Conservation (phyloP, 352 stramenopile species). For the Phytophthora agathidicida region DNA sequence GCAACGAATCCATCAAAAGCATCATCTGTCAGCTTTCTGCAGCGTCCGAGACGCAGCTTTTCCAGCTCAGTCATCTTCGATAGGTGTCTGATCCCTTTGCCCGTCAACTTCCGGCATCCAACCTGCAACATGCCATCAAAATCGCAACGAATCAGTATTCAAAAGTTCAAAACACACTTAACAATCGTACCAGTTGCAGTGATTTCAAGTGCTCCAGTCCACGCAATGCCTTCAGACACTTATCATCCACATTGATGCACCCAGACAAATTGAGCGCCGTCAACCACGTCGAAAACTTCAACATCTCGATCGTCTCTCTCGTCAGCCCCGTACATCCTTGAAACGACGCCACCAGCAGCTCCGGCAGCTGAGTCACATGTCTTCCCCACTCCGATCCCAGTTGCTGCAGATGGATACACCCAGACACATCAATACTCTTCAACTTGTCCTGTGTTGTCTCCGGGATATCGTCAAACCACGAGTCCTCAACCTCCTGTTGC, state of each 20-base stretch:
- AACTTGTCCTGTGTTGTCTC: slow-evolving; percentile 50
- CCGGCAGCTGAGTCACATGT: slow-evolving; percentile 41
- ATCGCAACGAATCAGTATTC: background rate
- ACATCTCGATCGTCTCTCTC: slow-evolving; percentile 50
- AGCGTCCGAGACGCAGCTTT: slow-evolving; percentile 62
- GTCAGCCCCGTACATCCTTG: slow-evolving; percentile 50
- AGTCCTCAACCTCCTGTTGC: slow-evolving; percentile 55
- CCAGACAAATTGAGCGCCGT: slow-evolving; percentile 62
- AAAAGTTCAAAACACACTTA: background rate
- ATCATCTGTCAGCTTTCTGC: slow-evolving; percentile 54
- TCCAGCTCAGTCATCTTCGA: slow-evolving; percentile 49
- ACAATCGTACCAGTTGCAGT: slow-evolving; percentile 58
- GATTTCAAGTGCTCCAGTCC: slow-evolving; percentile 42
- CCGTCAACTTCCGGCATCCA: slow-evolving; percentile 58
- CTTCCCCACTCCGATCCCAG: slow-evolving; percentile 45
- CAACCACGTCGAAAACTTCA: slow-evolving; percentile 66
- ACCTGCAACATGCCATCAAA: slow-evolving; percentile 31
- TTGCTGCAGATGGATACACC: slow-evolving; percentile 57
- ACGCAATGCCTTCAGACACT: slow-evolving; percentile 48
- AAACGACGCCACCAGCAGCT: slow-evolving; percentile 58
- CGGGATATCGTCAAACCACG: slow-evolving; percentile 72
- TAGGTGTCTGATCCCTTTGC: slow-evolving; percentile 60
- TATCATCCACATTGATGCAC: slow-evolving; percentile 67
- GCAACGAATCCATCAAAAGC: slow-evolving; percentile 49
- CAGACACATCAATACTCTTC: slow-evolving; percentile 60